phyloP scores from a whole-genome alignment of 2,329 filamentous ascomycete genomes.

The Lomentospora prolificans region DNA sequence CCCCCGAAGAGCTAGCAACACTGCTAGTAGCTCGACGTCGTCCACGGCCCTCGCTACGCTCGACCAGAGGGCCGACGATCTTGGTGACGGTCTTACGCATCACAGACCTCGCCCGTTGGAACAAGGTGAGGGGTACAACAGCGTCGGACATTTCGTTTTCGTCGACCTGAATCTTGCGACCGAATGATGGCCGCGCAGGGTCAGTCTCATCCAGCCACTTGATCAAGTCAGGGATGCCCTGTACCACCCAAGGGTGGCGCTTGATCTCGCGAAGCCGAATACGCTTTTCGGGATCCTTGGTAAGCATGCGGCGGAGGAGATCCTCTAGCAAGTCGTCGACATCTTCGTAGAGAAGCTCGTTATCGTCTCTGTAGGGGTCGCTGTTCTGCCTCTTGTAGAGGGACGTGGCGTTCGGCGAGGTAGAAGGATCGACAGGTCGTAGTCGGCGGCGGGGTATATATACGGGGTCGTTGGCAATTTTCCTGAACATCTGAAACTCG shows the following conservation, averaged over 20 bases:
- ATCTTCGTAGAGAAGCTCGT: constrained; percentile 75
- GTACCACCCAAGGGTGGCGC: constrained; percentile 81
- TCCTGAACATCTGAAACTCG: constrained; percentile 83
- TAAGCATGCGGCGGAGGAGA: constrained; percentile 67
- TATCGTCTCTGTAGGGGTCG: constrained; percentile 63
- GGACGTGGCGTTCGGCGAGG: constrained; percentile 43
- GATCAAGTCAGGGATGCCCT: constrained; percentile 63
- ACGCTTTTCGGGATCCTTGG: constrained; percentile 79
- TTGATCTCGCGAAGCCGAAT: constrained; percentile 91
- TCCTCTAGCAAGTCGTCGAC: constrained; percentile 74
- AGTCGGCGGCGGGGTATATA: constrained; percentile 77
- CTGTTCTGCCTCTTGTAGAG: constrained; percentile 48
- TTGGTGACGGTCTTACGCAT: constrained; percentile 59
- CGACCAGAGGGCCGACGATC: constrained; percentile 50
- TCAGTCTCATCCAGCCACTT: constrained; percentile 94
- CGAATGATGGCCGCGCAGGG: constrained; percentile 64
- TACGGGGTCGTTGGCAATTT: constrained; percentile 86
- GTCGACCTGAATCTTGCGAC: constrained; percentile 84
- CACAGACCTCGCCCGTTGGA: constrained; percentile 74
- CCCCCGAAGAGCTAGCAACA: constrained; percentile 53
- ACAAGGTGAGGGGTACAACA: constrained; percentile 78
- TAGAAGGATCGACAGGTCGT: constrained; percentile 59
- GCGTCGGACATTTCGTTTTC: constrained; percentile 82
- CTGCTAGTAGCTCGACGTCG: constrained; percentile 51
- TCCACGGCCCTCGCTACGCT: constrained; percentile 44